phyloP scores from a whole-genome alignment of 345 rosid species.

The Anacardium occidentale region DNA sequence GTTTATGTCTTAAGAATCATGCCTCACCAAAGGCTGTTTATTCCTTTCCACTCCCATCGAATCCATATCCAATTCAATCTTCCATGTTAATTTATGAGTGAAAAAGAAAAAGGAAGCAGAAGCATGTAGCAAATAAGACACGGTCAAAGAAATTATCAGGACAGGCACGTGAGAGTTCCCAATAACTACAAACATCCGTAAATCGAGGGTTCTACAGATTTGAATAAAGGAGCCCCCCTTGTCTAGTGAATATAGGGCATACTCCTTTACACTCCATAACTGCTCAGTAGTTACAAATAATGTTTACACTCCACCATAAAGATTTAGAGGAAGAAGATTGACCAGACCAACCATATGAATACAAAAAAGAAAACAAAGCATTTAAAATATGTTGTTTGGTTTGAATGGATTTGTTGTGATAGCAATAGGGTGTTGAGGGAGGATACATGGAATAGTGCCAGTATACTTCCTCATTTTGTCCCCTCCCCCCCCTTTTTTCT shows the following conservation, averaged over 20 bases:
- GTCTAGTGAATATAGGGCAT: neutral
- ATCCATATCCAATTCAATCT: slow-evolving; percentile 17
- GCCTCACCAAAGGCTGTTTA: slow-evolving; percentile 9
- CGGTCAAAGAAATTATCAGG: neutral
- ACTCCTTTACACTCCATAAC: neutral
- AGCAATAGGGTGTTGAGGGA: neutral
- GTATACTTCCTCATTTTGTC: slow-evolving; percentile 21
- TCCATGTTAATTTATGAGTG: neutral
- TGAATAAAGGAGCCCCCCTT: slow-evolving; percentile 18
- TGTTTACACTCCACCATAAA: too few relatives aligned
- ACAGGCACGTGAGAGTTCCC: slow-evolving; percentile 16
- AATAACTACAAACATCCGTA: slow-evolving; percentile 5
- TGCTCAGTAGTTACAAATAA: too few relatives aligned
- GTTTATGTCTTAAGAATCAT: slow-evolving; percentile 4
- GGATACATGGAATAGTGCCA: neutral
- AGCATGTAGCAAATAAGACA: neutral
- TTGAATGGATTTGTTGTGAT: neutral
- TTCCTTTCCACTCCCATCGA: slow-evolving; percentile 1
- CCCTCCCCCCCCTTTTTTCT: too few relatives aligned
- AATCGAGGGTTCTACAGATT: neutral
- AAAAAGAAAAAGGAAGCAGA: neutral
- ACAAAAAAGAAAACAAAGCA: neutral
- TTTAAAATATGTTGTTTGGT: neutral
- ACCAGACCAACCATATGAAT: neutral
- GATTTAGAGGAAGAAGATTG: neutral